Conservation (phyloP, 208 protist genomes). For the Trypanosoma vivax region DNA sequence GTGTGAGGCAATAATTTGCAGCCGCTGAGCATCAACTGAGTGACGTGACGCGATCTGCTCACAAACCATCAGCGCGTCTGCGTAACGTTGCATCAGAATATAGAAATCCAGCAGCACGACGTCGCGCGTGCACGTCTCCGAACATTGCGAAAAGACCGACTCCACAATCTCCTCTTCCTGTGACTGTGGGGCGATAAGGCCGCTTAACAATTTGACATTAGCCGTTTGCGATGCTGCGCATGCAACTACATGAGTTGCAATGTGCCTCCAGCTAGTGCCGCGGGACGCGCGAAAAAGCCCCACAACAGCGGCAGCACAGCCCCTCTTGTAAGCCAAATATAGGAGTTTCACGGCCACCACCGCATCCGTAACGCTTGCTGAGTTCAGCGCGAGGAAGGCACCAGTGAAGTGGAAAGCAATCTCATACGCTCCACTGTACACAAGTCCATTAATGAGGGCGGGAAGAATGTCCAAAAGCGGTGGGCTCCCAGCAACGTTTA, state of each 20-base stretch:
- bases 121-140: conserved; percentile 17
- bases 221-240: conserved; percentile 32
- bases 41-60: conserved; percentile 21
- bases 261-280: conserved; percentile 13
- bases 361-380: conserved; percentile 20
- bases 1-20: conserved; percentile 51
- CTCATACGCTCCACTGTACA: conserved; percentile 42
- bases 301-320: conserved; percentile 33
- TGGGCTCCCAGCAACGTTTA: conserved; percentile 20
- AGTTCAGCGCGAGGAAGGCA: conserved; percentile 25
- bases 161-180: conserved; percentile 43
- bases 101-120: conserved; percentile 51
- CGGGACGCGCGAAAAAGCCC: conserved; percentile 35
- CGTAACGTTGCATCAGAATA: conserved; percentile 60
- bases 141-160: conserved; percentile 25
- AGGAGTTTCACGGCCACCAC: conserved; percentile 49
- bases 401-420: conserved; percentile 37
- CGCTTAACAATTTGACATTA: conserved; percentile 35
- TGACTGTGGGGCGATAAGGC: conserved; percentile 42
- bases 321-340: conserved; percentile 44
- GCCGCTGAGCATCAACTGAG: conserved; percentile 43
- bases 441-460: conserved; percentile 45
- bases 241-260: conserved; percentile 50
- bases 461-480: conserved; percentile 38
- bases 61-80: conserved; percentile 51